Evolutionary conservation across 1,284 basidiomycete genomes (phyloP).

Genomic region (Ceratobasidium sp.): DNA sequence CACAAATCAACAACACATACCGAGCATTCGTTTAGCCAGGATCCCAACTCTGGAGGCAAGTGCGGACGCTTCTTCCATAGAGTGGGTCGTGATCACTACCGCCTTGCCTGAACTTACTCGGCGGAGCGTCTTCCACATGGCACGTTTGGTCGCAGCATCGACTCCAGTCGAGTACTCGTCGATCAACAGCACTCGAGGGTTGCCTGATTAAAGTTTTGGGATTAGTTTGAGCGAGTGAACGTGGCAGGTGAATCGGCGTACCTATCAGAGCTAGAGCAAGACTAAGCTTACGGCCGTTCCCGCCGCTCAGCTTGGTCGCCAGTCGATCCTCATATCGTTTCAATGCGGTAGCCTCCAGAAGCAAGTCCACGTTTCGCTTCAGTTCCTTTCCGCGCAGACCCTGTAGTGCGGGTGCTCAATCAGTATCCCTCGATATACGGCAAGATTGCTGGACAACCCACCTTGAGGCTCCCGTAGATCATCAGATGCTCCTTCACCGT

Average conservation of each 20-base stretch:
- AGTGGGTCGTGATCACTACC: slow-evolving; percentile 66
- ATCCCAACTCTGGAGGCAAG: slow-evolving; percentile 80
- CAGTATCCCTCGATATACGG: slow-evolving; percentile 59
- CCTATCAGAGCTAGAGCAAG: slow-evolving; percentile 84
- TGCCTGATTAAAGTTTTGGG: slow-evolving; percentile 61
- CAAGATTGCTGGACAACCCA: not conserved
- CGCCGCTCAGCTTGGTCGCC: slow-evolving; percentile 79
- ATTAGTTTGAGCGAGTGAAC: not conserved
- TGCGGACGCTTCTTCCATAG: slow-evolving; percentile 86
- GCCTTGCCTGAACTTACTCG: slow-evolving; percentile 73
- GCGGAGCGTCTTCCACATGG: slow-evolving; percentile 83
- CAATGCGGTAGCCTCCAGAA: slow-evolving; percentile 72
- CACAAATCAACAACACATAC: slow-evolving; percentile 56
- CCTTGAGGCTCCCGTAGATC: slow-evolving; percentile 56
- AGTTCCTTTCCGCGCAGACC: slow-evolving; percentile 71
- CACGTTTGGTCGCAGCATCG: slow-evolving; percentile 84
- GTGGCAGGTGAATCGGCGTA: slow-evolving; percentile 52
- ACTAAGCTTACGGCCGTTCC: slow-evolving; percentile 83
- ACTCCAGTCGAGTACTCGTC: slow-evolving; percentile 88
- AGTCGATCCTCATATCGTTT: slow-evolving; percentile 73
- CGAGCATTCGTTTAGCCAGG: slow-evolving; percentile 74
- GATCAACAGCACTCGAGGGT: slow-evolving; percentile 80
- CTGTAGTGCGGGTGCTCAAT: slow-evolving; percentile 62
- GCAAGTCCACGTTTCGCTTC: slow-evolving; percentile 66
- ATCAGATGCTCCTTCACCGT: slow-evolving; percentile 81